Evolutionary conservation across 139 green algal species (phyloP).

Genomic region (Micromonas pusilla): DNA sequence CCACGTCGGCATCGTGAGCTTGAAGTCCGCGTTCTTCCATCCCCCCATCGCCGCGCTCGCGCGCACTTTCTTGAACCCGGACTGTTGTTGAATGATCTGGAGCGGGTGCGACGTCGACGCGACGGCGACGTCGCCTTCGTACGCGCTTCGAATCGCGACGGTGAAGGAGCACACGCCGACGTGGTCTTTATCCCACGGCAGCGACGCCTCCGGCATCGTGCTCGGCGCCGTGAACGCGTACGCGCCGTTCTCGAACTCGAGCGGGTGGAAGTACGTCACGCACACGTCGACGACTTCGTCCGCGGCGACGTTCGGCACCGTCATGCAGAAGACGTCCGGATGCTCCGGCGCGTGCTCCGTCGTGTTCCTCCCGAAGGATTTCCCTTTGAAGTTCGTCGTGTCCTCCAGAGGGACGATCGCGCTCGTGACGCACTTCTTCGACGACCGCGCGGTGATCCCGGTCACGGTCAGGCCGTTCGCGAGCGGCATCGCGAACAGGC

Average conservation of each 20-base stretch:
- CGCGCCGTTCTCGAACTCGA: conserved; percentile 29
- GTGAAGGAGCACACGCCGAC: not conserved
- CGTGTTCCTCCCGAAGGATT: not conserved
- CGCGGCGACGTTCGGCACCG: conserved; percentile 6
- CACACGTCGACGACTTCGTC: conserved; percentile 2
- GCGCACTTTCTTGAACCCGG: not conserved
- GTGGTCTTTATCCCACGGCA: not conserved
- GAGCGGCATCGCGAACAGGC: not conserved
- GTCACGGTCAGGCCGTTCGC: not conserved
- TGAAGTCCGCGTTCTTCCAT: not conserved
- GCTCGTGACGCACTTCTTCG: not conserved
- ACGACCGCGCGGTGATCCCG: not conserved
- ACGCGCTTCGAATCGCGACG: not conserved
- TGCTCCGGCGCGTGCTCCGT: not conserved
- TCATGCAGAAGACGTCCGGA: not conserved
- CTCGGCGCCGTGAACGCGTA: not conserved
- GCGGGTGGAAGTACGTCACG: conserved; percentile 17
- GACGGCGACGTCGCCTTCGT: not conserved
- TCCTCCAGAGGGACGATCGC: not conserved
- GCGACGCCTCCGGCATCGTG: not conserved
- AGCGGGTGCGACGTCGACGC: not conserved
- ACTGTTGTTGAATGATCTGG: not conserved
- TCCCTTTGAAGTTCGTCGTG: not conserved
- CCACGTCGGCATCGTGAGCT: conserved; percentile 32
- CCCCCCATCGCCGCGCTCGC: too few relatives aligned